Conservation (phyloP, 192 early-diverging fungal species). For the Entrophospora sp. region DNA sequence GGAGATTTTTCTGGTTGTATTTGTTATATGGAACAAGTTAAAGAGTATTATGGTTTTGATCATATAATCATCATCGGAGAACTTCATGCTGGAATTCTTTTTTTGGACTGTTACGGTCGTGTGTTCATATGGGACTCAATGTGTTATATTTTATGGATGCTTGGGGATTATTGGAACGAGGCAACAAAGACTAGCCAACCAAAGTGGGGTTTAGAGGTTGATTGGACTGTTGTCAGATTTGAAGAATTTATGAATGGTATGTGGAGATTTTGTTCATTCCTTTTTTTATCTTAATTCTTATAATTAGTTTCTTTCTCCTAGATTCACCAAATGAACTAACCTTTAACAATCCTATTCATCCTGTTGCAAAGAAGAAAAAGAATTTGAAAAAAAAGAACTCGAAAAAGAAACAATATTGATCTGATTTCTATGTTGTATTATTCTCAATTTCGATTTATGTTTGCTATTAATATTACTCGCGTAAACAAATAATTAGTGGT, state of each 20-base stretch:
- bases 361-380: constrained; percentile 17
- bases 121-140: constrained; percentile 5
- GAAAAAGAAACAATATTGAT: constrained; percentile 18
- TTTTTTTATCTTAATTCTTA: constrained; percentile 14
- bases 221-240: not conserved
- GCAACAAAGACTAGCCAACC: not conserved
- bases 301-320: constrained; percentile 10
- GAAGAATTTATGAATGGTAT: not conserved
- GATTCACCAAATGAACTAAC: constrained; percentile 5
- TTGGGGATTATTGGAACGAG: not conserved
- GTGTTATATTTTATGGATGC: not conserved
- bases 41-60: constrained; percentile 8
- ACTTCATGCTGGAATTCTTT: not conserved
- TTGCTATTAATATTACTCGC: constrained; percentile 7
- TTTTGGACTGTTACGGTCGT: constrained; percentile 8
- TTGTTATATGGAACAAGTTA: not conserved
- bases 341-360: not conserved
- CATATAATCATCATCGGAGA: constrained; percentile 2
- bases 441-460: not conserved
- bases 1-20: not conserved
- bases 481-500: not conserved
- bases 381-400: constrained; percentile 21
- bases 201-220: not conserved
- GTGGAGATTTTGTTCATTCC: constrained; percentile 4
- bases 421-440: constrained; percentile 5